Base-by-base conservation (phyloP, 192 early-diverging fungal genomes). In the Backusella luteola region DNA sequence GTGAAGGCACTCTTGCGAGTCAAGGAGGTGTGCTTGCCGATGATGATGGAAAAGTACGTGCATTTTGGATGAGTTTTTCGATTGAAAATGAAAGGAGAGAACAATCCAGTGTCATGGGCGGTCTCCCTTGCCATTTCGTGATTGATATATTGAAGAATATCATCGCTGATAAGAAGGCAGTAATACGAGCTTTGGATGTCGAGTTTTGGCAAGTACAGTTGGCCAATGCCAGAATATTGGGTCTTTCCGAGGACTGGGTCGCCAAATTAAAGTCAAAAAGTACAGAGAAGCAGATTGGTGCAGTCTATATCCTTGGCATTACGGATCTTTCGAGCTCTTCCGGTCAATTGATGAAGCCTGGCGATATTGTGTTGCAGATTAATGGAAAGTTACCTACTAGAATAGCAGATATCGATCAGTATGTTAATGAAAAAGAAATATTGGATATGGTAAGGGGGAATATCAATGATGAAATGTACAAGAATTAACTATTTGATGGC, bases 1-100 rank as follows among this genome's bases (percentile, higher is more conserved):
- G 91, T 77, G 89, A 93, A 75, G 88, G 90, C 71, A 85, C 88
- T 73, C 82, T 91, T 26, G 82, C 80, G 7, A 87, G 87, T 12
- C 90, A 92, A 77, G 91, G 92, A 26, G 93, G 93, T 38, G 86
- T 93, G 0, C 84, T 94, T 7, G 87, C 88, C 35, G 85, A 91
- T 52, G 69, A 52, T 19, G 70, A 85, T 15, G 93, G 93, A 6
- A 76, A 69, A 12, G 88, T 92, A 0, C 86, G 86, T 56, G 92
- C 87, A 0, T 73, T 93, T 34, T 93, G 91, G 91, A 86, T 89
- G 76, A 89, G 85, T 44, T 91, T 90, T 38, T 87, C 90, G 23
- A 89, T 87, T 4, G 89, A 91, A 81, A 86, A 89, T 72, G 83
- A 85, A 67, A 82, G 77, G 34, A 80, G 79, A 29, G 86, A 90